phyloP scores from a whole-genome alignment of 345 rosid species.

The Erysimum cheiranthoides region DNA sequence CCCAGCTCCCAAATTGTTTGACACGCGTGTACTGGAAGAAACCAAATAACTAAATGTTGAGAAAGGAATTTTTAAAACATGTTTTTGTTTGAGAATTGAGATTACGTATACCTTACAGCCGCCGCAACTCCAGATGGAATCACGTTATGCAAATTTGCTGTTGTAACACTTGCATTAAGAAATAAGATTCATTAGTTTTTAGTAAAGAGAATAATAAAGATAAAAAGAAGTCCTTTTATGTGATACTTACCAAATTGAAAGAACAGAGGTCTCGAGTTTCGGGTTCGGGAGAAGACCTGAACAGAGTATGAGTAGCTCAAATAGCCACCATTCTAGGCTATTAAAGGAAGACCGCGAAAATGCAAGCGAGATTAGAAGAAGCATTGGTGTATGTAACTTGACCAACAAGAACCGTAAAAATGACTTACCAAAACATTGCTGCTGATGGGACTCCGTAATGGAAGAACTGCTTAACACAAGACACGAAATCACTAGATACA shows the following conservation, averaged over 20 bases:
- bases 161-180: conserved; percentile 42
- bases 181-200: background rate
- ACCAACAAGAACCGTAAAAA: background rate
- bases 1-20: conserved; percentile 55
- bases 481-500: conserved; percentile 23
- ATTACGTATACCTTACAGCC: conserved; percentile 41
- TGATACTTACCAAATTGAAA: conserved; percentile 58
- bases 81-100: background rate
- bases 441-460: conserved; percentile 53
- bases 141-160: conserved; percentile 39
- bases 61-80: background rate
- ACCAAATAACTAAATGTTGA: background rate
- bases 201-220: background rate
- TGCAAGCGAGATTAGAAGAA: background rate
- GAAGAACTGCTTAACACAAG: conserved; percentile 43
- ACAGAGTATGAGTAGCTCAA: conserved; percentile 55
- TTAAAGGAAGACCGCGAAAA: background rate
- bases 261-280: conserved; percentile 65
- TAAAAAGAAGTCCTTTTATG: background rate
- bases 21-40: conserved; percentile 51
- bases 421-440: conserved; percentile 51
- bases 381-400: background rate
- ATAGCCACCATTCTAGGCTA: conserved; percentile 76
- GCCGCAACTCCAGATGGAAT: conserved; percentile 46
- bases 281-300: conserved; percentile 64